A percentile compares a stretch with the other conserved stretches of the same genome.
Evolutionary conservation across 352 stramenopile genomes (phyloP).

Genomic region (Pythium vanterpoolii): DNA sequence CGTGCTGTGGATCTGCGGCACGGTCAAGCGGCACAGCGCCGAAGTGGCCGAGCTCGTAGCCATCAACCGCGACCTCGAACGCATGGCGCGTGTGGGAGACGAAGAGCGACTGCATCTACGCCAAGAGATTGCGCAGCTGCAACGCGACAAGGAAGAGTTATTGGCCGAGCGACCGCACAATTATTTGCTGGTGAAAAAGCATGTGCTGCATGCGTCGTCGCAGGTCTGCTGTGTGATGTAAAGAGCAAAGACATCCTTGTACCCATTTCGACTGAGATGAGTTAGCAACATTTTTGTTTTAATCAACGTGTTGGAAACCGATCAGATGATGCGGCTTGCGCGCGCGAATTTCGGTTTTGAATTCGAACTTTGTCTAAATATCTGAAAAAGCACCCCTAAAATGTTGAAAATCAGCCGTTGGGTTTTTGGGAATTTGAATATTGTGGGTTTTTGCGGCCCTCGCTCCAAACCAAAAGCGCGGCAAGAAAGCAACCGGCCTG

Average conservation of each 20-base stretch:
- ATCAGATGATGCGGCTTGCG: slow-evolving; percentile 1
- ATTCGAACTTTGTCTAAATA: slow-evolving; percentile 24
- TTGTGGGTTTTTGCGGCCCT: slow-evolving; percentile 16
- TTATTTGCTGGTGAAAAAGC: slow-evolving; percentile 72
- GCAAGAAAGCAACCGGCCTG: slow-evolving; percentile 1
- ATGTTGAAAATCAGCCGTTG: background rate
- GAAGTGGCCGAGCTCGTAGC: slow-evolving; percentile 68
- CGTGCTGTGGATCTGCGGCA: slow-evolving; percentile 78
- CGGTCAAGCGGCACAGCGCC: slow-evolving; percentile 59
- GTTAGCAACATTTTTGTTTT: slow-evolving; percentile 9
- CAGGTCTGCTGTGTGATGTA: slow-evolving; percentile 69
- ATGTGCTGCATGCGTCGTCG: slow-evolving; percentile 45
- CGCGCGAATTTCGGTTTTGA: slow-evolving; percentile 21
- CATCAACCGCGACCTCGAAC: slow-evolving; percentile 74
- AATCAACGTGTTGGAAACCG: slow-evolving; percentile 3
- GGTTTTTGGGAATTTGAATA: slow-evolving; percentile 16
- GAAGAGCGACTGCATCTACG: slow-evolving; percentile 69
- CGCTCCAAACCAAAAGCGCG: slow-evolving; percentile 11
- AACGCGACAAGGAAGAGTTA: slow-evolving; percentile 56
- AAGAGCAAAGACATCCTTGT: too few relatives aligned
- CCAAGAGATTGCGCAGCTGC: slow-evolving; percentile 56
- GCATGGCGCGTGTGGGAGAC: slow-evolving; percentile 64
- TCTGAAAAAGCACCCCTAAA: background rate
- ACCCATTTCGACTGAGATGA: slow-evolving; percentile 11
- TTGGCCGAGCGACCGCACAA: slow-evolving; percentile 59